Percentiles rank a stretch among this genome's conserved stretches.
These are phyloP conservation scores for Ustilago crameri DNA, from an alignment of 1,284 basidiomycete species.

Conservation along the genomic window DNA sequence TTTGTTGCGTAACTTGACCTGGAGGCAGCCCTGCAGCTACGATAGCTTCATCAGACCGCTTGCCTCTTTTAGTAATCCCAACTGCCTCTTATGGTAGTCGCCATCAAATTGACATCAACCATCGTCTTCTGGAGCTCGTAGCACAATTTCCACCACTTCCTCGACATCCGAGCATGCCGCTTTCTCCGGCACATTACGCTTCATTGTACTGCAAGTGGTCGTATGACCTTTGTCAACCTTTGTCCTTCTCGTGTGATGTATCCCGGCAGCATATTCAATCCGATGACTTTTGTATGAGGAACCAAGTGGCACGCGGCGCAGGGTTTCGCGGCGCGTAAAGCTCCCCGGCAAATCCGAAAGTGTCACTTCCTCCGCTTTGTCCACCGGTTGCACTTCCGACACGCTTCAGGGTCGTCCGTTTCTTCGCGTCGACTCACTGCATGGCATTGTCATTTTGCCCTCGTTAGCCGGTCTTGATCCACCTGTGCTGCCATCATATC, in stretches of 20 bases:
- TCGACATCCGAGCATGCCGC: background rate
- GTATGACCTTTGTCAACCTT: background rate
- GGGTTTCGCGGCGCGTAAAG: constrained; percentile 6
- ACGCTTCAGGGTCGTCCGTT: constrained; percentile 6
- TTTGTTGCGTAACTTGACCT: background rate
- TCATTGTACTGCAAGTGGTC: too few relatives aligned
- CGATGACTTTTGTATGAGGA: background rate
- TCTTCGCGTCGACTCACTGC: background rate
- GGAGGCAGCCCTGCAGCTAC: background rate
- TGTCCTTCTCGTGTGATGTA: too few relatives aligned
- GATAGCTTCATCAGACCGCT: constrained; percentile 2
- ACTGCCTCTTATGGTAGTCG: constrained; percentile 43
- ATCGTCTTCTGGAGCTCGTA: background rate
- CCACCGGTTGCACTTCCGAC: background rate
- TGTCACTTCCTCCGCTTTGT: constrained; percentile 23
- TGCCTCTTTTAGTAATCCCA: constrained; percentile 49
- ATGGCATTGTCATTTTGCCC: background rate
- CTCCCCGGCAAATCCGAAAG: constrained; percentile 39
- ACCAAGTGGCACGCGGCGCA: background rate
- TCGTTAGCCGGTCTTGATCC: background rate
- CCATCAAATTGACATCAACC: background rate
- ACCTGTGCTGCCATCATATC: background rate
- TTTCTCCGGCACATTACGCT: too few relatives aligned
- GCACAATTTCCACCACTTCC: background rate
- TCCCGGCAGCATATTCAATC: too few relatives aligned